These are phyloP conservation scores for Thalassiosira hispida DNA, from an alignment of 352 stramenopile species.

Conservation along the genomic window DNA sequence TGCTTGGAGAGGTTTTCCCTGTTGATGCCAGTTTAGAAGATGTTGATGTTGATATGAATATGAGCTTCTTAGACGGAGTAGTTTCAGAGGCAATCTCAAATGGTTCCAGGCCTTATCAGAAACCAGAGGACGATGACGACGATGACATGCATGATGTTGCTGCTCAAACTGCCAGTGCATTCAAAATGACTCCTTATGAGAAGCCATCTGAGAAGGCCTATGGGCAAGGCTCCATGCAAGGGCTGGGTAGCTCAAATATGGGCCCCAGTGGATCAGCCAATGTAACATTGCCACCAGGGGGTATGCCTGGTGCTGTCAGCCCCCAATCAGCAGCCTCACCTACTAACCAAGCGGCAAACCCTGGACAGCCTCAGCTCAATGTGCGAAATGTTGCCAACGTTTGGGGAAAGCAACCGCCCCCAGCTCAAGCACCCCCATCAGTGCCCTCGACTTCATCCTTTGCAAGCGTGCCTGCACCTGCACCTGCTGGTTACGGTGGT, in stretches of 20 bases:
- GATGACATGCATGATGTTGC: slow-evolving; percentile 84
- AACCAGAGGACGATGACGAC: slow-evolving; percentile 95
- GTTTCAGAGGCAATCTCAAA: slow-evolving; percentile 92
- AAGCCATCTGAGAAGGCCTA: slow-evolving; percentile 77
- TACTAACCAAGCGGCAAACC: slow-evolving; percentile 11
- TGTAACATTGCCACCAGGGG: slow-evolving; percentile 66
- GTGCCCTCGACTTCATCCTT: slow-evolving; percentile 30
- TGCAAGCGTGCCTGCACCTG: slow-evolving; percentile 19
- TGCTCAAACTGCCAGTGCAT: slow-evolving; percentile 57
- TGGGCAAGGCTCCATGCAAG: slow-evolving; percentile 57
- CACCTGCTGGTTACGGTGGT: slow-evolving; percentile 36
- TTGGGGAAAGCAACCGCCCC: slow-evolving; percentile 71
- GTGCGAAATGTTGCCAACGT: slow-evolving; percentile 82
- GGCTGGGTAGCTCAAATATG: slow-evolving; percentile 56
- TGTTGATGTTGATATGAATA: slow-evolving; percentile 94
- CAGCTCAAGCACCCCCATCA: slow-evolving; percentile 18
- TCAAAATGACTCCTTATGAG: slow-evolving; percentile 89
- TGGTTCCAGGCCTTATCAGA: slow-evolving; percentile 93
- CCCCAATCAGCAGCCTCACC: slow-evolving; percentile 21
- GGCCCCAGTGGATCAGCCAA: slow-evolving; percentile 46
- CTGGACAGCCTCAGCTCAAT: slow-evolving; percentile 61
- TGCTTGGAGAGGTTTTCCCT: slow-evolving; percentile 94
- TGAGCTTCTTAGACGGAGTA: slow-evolving; percentile 95
- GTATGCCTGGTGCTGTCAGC: slow-evolving; percentile 32
- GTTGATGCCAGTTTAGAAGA: slow-evolving; percentile 94